Evolutionary conservation across 805 yeast species (phyloP), one percentile per base, ranked within the genome.

Genomic region (Candida dajiaensis): DNA sequence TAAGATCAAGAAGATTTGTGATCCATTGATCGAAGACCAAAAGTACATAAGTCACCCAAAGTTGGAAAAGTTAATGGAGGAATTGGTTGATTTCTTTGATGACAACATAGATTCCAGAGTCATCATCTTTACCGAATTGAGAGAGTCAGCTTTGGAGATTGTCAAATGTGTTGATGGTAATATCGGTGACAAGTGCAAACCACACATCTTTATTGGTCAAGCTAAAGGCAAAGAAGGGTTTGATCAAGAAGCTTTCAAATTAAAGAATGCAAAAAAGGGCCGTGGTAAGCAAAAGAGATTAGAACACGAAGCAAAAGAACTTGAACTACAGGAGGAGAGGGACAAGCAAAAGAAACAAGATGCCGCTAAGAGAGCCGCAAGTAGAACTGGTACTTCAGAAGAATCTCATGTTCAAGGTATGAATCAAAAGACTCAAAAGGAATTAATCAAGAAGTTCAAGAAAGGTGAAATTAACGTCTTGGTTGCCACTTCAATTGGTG

Each of bases 401-500:
- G 76, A 73, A 43, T 95, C 95, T 0, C 90, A 85, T 50, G 52
- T 77, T 18, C 78, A 75, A 39, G 98, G 98, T 8, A 92, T 94
- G 98, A 81, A 79, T 33, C 99, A 94, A 59, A 86, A 85, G 56
- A 74, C 78, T 39, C 99, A 94, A 58, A 89, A 88, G 54, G 83
- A 82, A 46, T 75, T 88, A 11, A 83, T 94, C 25, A 74, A 75
- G 26, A 72, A 81, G 47, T 94, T 94, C 66, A 86, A 83, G 56
- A 58, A 65, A 0, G 97, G 96, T 8, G 71, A 65, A 1, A 78
- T 78, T 57, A 95, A 94, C 59, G 80, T 88, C 9, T 68, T 94
- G 19, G 96, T 94, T 6, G 97, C 98, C 5, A 94, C 99, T 0
- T 89, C 97, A 0, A 92, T 94, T 60, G 99, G 98, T 41, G 99